Conservation (phyloP, 768 basidiomycete genomes). For the Leccinum boreale region DNA sequence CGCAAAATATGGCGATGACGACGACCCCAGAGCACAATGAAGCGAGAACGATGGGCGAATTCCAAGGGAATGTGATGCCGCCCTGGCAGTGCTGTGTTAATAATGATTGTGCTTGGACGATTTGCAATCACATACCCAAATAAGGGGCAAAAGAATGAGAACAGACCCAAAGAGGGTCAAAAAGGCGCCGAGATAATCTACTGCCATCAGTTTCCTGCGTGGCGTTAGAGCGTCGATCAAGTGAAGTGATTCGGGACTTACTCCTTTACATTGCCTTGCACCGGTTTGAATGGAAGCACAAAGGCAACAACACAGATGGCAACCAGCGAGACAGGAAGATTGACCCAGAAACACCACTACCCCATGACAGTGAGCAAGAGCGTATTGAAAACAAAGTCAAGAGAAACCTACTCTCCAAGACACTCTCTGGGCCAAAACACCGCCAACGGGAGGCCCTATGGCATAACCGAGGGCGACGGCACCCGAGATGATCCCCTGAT, state of each 20-base stretch:
- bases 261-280: constrained; percentile 57
- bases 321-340: constrained; percentile 53
- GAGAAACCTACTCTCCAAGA: constrained; percentile 52
- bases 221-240: background rate
- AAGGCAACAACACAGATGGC: constrained; percentile 57
- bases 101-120: background rate
- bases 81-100: constrained; percentile 40
- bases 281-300: constrained; percentile 66
- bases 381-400: background rate
- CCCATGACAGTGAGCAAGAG: background rate
- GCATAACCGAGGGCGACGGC: constrained; percentile 55
- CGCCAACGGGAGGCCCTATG: constrained; percentile 67
- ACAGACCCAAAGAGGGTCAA: constrained; percentile 61
- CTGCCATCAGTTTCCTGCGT: constrained; percentile 54
- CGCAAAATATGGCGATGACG: constrained; percentile 54
- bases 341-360: constrained; percentile 78
- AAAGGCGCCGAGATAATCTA: constrained; percentile 61
- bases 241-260: constrained; percentile 13
- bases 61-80: constrained; percentile 72
- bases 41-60: constrained; percentile 59
- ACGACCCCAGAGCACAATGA: constrained; percentile 55
- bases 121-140: constrained; percentile 49
- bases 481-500: constrained; percentile 69
- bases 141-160: constrained; percentile 64
- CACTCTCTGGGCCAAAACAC: constrained; percentile 57